Evolutionary conservation across 129 eudicot genomes (phyloP), one percentile per base, ranked within the genome.

Genomic region (Artemisia annua): DNA sequence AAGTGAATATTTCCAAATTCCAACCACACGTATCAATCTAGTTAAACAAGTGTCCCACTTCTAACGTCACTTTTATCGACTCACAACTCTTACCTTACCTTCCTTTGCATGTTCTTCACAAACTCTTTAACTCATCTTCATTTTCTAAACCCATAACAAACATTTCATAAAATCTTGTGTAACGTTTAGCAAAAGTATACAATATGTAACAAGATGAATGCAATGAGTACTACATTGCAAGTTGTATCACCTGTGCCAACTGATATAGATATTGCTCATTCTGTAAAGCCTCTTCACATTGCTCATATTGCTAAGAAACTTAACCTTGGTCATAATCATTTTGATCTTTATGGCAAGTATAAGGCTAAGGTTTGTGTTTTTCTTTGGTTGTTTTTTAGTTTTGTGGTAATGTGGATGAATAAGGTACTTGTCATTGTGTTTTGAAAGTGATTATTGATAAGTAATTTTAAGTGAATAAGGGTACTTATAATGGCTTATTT

Each of bases 241-340:
- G 97, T 90, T 39, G 73, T 75, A 4, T 84, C 97, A 53, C 99
- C 97, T 48, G 97, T 94, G 48, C 99, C 99, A 0, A 94, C 99
- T 0, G 99, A 94, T 57, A 95, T 95, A 53, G 97, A 95, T 64
- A 87, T 95, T 7, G 99, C 99, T 14, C 91, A 95, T 78, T 88
- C 96, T 19, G 83, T 95, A 22, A 84, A 88, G 54, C 97, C 99
- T 14, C 87, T 79, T 12, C 97, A 95, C 78, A 84, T 95, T 63
- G 80, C 99, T 53, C 71, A 78, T 63, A 95, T 95, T 73, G 99
- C 99, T 57, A 66, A 79, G 16, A 89, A 86, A 0, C 89, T 90
- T 30, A 72, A 83, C 76, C 91, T 95, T 49, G 75, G 56, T 39
- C 79, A 97, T 39, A 63, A 70, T 11, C 89, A 90, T 72, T 95